Evolutionary conservation across 768 basidiomycete genomes (phyloP), one percentile per base, ranked within the genome.

Genomic region (Kwoniella dejecticola): DNA sequence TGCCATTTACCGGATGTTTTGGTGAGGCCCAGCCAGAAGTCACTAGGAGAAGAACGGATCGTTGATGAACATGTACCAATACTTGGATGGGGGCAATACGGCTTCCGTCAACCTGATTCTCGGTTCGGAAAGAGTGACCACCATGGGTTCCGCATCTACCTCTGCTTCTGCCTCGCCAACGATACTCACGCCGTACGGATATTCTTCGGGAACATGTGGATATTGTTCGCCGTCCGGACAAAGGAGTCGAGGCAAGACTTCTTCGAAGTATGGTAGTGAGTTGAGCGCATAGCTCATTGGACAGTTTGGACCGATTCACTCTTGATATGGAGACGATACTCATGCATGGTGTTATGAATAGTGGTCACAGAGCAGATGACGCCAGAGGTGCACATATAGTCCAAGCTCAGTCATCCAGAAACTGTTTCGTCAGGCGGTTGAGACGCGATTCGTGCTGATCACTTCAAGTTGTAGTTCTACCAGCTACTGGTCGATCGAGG

Each of bases 401-500:
- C n/a, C n/a, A n/a, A n/a, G n/a, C n/a, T n/a, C n/a, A n/a, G n/a
- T n/a, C n/a, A n/a, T n/a, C n/a, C n/a, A n/a, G n/a, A n/a, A n/a
- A n/a, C n/a, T n/a, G n/a, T n/a, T n/a, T n/a, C n/a, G n/a, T n/a
- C n/a, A n/a, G n/a, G n/a, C n/a, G n/a, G n/a, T n/a, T n/a, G n/a
- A n/a, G n/a, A n/a, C n/a, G n/a, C n/a, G n/a, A n/a, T n/a, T n/a
- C n/a, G n/a, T n/a, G n/a, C n/a, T n/a, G n/a, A n/a, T n/a, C n/a
- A n/a, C n/a, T n/a, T n/a, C n/a, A n/a, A 2, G 23, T 24, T 31
- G 27, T 30, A 75, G 74, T 75, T 76, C 26, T 81, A 80, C 69
- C 80, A 81, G 60, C 55, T 65, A 33, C 60, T 81, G 31, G 72
- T 81, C 23, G 76, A 81, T 60, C 52, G 73, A 23, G 81, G 81